Evolutionary conservation across 805 yeast species (phyloP).

Genomic region (Saccharomyces paradoxus): DNA sequence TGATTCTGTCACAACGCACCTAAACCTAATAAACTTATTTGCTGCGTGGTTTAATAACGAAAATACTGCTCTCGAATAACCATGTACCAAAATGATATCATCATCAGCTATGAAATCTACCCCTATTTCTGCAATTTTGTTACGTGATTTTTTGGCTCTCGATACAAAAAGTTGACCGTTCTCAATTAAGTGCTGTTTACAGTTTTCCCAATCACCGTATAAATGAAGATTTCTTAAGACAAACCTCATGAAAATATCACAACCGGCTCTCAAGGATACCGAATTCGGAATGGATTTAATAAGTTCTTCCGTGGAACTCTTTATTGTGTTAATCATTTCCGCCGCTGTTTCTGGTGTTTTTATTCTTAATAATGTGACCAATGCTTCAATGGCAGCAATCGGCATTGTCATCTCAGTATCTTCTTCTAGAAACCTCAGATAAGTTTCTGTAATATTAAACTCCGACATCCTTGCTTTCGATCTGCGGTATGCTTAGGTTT

Average conservation of each 20-base stretch:
- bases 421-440: constrained; percentile 70
- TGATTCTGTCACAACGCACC: constrained; percentile 89
- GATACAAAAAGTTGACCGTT: constrained; percentile 88
- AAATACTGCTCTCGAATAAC: constrained; percentile 83
- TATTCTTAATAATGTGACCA: constrained; percentile 72
- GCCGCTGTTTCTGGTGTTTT: constrained; percentile 91
- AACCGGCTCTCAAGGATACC: constrained; percentile 90
- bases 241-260: constrained; percentile 91
- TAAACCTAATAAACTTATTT: constrained; percentile 67
- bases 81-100: constrained; percentile 83
- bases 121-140: constrained; percentile 81
- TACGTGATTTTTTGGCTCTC: constrained; percentile 85
- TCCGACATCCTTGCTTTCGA: constrained; percentile 21
- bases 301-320: constrained; percentile 64
- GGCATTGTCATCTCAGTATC: constrained; percentile 99
- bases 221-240: constrained; percentile 82
- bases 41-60: constrained; percentile 72
- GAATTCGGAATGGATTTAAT: constrained; percentile 81
- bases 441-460: constrained; percentile 78
- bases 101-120: constrained; percentile 86
- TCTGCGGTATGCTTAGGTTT: not conserved
- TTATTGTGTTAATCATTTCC: constrained; percentile 75
- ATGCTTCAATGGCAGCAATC: constrained; percentile 92
- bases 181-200: constrained; percentile 78
- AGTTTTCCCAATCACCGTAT: constrained; percentile 87